These are phyloP conservation scores for Cupressus sempervirens DNA, from an alignment of 75 land plant genomes.

Conservation along the genomic window DNA sequence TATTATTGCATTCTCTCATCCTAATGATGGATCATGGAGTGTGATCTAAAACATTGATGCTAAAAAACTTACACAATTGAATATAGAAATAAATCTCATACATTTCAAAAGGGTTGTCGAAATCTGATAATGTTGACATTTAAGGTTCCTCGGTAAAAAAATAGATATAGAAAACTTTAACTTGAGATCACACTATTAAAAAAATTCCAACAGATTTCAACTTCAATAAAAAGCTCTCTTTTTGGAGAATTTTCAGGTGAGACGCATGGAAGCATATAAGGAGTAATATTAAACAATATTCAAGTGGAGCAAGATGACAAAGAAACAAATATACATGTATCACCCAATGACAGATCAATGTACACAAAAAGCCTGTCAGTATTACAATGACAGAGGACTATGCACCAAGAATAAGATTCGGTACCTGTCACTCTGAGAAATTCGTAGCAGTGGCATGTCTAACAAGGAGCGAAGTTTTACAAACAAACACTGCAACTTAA, in stretches of 20 bases:
- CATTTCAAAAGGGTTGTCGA: too few species aligned
- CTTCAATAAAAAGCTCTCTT: background rate
- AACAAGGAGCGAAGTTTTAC: conserved; percentile 40
- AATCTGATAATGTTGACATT: too few species aligned
- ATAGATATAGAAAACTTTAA: background rate
- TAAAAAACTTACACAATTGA: too few species aligned
- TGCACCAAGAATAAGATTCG: conserved; percentile 6
- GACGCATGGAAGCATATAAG: background rate
- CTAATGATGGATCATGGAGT: too few species aligned
- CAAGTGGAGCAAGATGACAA: background rate
- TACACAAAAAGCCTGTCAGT: background rate
- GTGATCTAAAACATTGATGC: too few species aligned
- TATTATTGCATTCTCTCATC: too few species aligned
- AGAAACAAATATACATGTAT: background rate
- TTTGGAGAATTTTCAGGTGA: background rate
- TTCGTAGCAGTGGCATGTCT: conserved; percentile 36
- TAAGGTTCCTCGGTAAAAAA: background rate
- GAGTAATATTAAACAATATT: background rate
- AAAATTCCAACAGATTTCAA: background rate
- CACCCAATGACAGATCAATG: background rate
- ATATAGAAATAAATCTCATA: too few species aligned
- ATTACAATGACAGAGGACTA: background rate
- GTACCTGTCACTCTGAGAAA: conserved; percentile 34
- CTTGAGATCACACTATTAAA: background rate
- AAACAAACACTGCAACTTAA: conserved; percentile 39